Base-by-base conservation (phyloP, 345 rosid genomes). In the Durio zibethinus region DNA sequence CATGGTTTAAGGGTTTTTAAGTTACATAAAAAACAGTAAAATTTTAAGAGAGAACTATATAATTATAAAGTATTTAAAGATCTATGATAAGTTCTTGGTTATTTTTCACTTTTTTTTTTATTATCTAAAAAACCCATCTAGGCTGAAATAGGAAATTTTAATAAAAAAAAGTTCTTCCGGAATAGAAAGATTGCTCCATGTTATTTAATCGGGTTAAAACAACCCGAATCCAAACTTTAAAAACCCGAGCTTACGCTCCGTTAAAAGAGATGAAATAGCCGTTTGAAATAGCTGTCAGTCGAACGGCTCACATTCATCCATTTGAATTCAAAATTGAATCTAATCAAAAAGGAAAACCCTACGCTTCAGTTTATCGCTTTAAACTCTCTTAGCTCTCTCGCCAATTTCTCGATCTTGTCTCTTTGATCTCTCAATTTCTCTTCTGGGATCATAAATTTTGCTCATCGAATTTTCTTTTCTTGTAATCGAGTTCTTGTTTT, bases 201-300 rank as follows among this genome's bases (percentile, higher is more conserved):
- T 53, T 53, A 53, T 90, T 53, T 90, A 71, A 71, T 10, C 43
- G 43, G 59, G 42, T 20, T 48, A 45, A 68, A 69, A 25, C 25
- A 1, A 50, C 43, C 60, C 43, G 60, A 47, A 33, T 18, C 74
- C 43, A 10, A 50, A 33, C 10, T 20, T 31, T 9, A 48, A 25
- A 15, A 47, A 48, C 63, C 63, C 63, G 63, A 59, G 8, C 63
- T n/a, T 56, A 23, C 31, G 62, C 62, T 56, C 29, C 61, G 21
- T 25, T 1, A 48, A 20, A 16, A 10, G 23, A 50, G 20, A 50
- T 31, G 23, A 48, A 48, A 33, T 71, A 50, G 74, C 61, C 74
- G 74, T 71, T 71, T 20, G 43, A 71, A 48, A 70, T 27, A 31
- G 61, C 73, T 47, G 16, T 70, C 40, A 18, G 48, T 70, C 75